Evolutionary conservation across 768 basidiomycete genomes (phyloP).

Genomic region (Dacryopinax spathularia): DNA sequence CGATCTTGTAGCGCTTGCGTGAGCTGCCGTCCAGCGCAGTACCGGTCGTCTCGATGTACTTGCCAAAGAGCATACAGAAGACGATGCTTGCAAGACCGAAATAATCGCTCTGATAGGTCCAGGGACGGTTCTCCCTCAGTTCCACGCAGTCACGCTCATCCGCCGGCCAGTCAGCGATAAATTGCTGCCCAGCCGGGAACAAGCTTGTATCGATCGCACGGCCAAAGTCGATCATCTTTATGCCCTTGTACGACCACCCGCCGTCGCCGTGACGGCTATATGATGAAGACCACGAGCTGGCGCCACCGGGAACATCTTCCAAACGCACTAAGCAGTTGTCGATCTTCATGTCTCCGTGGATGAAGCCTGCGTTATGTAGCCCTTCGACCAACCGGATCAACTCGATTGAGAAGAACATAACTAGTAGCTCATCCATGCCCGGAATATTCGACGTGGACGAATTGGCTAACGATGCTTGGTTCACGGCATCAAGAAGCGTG

Average conservation of each 20-base stretch:
- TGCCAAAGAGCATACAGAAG: constrained; percentile 92
- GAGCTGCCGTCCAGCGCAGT: constrained; percentile 5
- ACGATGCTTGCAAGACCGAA: constrained; percentile 88
- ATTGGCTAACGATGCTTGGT: constrained; percentile 43
- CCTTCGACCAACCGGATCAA: constrained; percentile 68
- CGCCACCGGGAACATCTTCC: constrained; percentile 51
- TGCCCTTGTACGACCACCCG: constrained; percentile 78
- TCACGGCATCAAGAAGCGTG: constrained; percentile 81
- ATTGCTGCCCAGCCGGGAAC: constrained; percentile 68
- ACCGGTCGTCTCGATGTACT: constrained; percentile 67
- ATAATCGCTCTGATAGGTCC: constrained; percentile 95
- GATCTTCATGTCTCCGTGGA: constrained; percentile 97
- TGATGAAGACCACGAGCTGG: constrained; percentile 52
- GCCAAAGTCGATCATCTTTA: constrained; percentile 96
- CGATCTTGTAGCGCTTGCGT: constrained; percentile 42
- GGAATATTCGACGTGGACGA: constrained; percentile 21
- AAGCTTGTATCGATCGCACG: constrained; percentile 73
- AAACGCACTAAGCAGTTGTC: constrained; percentile 95
- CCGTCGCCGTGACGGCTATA: constrained; percentile 66
- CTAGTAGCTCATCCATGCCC: constrained; percentile 76
- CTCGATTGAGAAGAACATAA: constrained; percentile 90
- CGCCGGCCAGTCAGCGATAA: constrained; percentile 73
- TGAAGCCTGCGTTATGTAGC: constrained; percentile 69
- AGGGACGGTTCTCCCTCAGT: constrained; percentile 64
- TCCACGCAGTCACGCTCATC: constrained; percentile 89